Base-by-base conservation (phyloP, 148 eudicot genomes). In the Rhododendron griersonianum region DNA sequence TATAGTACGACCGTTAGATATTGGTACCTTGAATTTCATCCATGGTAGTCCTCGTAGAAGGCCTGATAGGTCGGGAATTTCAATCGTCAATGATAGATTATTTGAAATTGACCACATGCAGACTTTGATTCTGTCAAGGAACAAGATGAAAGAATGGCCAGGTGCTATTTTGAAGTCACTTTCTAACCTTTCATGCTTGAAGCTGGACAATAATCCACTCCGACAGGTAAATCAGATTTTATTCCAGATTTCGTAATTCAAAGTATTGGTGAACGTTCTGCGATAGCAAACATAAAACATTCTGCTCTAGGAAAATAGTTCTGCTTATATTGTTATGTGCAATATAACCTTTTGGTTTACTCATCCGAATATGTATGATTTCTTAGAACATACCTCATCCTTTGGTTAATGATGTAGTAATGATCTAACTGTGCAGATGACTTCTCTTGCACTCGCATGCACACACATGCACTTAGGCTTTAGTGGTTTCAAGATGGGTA, bases 121-220 rank as follows among this genome's bases (percentile, higher is more conserved):
- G 99, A 93, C 90, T 84, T 88, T 97, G 88, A 93, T 94, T 84
- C 90, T 97, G 88, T 95, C 99, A 65, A 94, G 89, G 91, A 97
- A 97, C 94, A 95, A 94, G 92, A 92, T 97, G n/a, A 95, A 90
- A 89, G 95, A 88, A 84, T 97, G 99, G 99, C 99, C 99, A 39
- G 84, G 90, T 78, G 91, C 90, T 84, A 89, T 95, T 80, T 90
- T 97, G 85, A 90, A 89, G 89, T 90, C 93, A 80, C 95, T 97
- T 90, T 89, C 93, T 76, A 92, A 92, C 44, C 98, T 97, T 78
- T 85, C 90, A 82, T 95, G 99, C 91, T 89, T 97, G 89, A 95
- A 91, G 89, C 91, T 97, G 85, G 98, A 97, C 87, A 89, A 91
- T 83, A 97, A 97, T 91, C 95, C 92, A 80, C 94, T 97, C 55